These are phyloP conservation scores for Chalara sp. DNA, from an alignment of 2,329 filamentous ascomycete species.

Conservation along the genomic window DNA sequence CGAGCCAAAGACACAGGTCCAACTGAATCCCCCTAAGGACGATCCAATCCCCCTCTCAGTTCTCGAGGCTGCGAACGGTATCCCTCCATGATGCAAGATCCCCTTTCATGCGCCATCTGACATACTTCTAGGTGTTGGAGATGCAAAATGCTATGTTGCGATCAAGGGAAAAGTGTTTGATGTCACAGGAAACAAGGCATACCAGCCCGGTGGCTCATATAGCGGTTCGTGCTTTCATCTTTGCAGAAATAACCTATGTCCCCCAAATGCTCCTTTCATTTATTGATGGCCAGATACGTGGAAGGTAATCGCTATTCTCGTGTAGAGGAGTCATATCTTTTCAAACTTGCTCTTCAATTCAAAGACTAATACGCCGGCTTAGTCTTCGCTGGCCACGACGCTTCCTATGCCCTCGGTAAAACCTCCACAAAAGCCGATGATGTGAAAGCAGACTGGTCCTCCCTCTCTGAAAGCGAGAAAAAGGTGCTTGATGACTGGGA, in stretches of 20 bases:
- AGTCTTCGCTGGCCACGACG: conserved; percentile 96
- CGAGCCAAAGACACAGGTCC: conserved; percentile 69
- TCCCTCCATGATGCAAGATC: not conserved
- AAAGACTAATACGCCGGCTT: too few relatives aligned
- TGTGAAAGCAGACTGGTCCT: conserved; percentile 74
- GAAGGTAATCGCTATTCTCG: too few relatives aligned
- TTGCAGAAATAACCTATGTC: too few relatives aligned
- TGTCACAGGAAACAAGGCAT: conserved; percentile 82
- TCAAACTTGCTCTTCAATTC: too few relatives aligned
- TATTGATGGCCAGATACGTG: too few relatives aligned
- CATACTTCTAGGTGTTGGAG: conserved; percentile 48
- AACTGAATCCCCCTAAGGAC: conserved; percentile 77
- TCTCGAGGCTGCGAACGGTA: not conserved
- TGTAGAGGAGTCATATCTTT: too few relatives aligned
- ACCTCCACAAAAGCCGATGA: conserved; percentile 84
- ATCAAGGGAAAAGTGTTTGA: conserved; percentile 92
- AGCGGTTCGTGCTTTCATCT: conserved; percentile 52
- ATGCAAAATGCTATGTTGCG: conserved; percentile 59
- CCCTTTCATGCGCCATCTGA: not conserved
- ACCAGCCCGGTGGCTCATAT: conserved; percentile 77
- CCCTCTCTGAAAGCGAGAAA: conserved; percentile 79
- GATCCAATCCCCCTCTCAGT: conserved; percentile 62
- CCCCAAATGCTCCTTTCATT: too few relatives aligned
- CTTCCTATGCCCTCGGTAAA: conserved; percentile 82
- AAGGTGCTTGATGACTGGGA: conserved; percentile 84